These are phyloP conservation scores for Rhododendron ferrugineum DNA, from an alignment of 148 eudicot species.

Conservation along the genomic window DNA sequence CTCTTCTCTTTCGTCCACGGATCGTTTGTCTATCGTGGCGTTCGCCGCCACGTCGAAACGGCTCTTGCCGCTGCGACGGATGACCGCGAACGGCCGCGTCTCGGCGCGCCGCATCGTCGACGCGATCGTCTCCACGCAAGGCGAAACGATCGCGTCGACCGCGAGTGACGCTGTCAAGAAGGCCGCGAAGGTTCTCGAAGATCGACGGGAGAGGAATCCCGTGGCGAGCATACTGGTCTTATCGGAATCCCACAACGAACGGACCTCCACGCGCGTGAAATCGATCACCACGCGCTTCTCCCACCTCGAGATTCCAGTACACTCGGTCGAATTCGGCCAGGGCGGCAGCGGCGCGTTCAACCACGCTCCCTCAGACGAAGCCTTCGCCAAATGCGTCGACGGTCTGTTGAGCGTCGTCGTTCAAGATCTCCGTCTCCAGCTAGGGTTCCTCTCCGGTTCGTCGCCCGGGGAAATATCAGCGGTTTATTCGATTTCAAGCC, in stretches of 20 bases:
- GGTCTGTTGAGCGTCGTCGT: conserved; percentile 51
- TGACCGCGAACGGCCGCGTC: conserved; percentile 59
- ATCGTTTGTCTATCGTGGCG: conserved; percentile 75
- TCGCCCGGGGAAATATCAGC: conserved; percentile 56
- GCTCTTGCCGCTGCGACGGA: conserved; percentile 55
- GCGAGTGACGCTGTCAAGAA: conserved; percentile 56
- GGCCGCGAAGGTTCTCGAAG: conserved; percentile 70
- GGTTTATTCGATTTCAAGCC: conserved; percentile 49
- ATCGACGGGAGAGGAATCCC: conserved; percentile 64
- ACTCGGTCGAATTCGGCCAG: conserved; percentile 23
- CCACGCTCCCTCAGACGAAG: conserved; percentile 29
- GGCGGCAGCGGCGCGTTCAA: conserved; percentile 1
- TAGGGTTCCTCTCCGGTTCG: conserved; percentile 54
- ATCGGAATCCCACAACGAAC: conserved; percentile 34
- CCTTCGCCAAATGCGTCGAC: conserved; percentile 34
- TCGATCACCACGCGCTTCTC: conserved; percentile 36
- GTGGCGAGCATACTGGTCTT: conserved; percentile 47
- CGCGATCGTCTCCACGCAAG: conserved; percentile 39
- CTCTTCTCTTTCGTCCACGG: conserved; percentile 59
- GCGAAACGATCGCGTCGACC: conserved; percentile 21
- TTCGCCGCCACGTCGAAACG: conserved; percentile 61
- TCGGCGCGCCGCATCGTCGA: conserved; percentile 68
- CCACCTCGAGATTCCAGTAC: conserved; percentile 47
- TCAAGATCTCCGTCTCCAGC: conserved; percentile 51
- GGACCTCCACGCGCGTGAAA: neutral